phyloP scores from a whole-genome alignment of 345 rosid genomes.

The Arabidopsis suecica region DNA sequence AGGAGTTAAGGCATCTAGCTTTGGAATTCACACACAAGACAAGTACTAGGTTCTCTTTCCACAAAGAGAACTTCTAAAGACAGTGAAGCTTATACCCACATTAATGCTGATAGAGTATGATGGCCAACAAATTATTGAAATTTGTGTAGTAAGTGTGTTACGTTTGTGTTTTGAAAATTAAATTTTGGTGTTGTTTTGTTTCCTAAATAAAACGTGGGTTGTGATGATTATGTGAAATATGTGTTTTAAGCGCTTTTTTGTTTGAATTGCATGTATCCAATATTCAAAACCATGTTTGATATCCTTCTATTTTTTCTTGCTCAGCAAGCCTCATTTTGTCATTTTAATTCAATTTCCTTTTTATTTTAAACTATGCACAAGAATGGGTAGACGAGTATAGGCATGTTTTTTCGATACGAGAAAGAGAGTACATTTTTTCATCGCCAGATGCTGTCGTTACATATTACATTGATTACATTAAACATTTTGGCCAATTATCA shows the following conservation, averaged over 20 bases:
- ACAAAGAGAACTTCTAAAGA: conserved; percentile 72
- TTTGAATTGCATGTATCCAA: background rate
- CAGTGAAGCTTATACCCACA: conserved; percentile 17
- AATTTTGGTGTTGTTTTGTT: background rate
- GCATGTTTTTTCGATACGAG: no score
- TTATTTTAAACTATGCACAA: no score
- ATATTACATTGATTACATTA: conserved; percentile 1
- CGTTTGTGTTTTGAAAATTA: background rate
- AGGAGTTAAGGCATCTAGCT: conserved; percentile 64
- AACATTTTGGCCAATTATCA: conserved; percentile 15
- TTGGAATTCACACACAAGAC: conserved; percentile 72
- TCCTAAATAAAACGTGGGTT: background rate
- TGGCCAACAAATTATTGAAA: conserved; percentile 7
- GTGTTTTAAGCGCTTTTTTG: background rate
- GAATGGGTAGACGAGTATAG: no score
- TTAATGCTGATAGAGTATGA: conserved; percentile 3
- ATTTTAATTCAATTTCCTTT: no score
- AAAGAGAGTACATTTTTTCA: background rate
- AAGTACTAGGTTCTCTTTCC: conserved; percentile 72
- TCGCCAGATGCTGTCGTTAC: background rate
- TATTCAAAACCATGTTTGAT: background rate
- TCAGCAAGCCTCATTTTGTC: no score
- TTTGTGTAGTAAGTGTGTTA: background rate
- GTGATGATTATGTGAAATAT: background rate
- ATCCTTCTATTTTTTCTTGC: background rate